Percentiles rank a stretch among this genome's conserved stretches.
These are phyloP conservation scores for Physaria fendleri DNA, from an alignment of 345 rosid genomes.

Conservation along the genomic window DNA sequence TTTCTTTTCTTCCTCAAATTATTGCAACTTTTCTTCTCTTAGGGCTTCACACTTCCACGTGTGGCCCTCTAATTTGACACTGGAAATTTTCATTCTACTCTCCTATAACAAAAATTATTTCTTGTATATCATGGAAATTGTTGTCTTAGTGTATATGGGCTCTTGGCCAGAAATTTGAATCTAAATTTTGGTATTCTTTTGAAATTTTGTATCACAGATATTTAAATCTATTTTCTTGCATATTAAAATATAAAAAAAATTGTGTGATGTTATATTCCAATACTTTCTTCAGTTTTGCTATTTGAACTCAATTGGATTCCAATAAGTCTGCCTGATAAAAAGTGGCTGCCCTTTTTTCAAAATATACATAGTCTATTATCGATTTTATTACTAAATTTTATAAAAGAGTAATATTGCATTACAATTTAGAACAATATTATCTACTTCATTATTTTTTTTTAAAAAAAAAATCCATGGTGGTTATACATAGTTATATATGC, in stretches of 20 bases:
- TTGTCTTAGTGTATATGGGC: too few species aligned
- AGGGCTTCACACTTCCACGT: constrained; percentile 30
- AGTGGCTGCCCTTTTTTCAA: constrained; percentile 11
- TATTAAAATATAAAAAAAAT: too few species aligned
- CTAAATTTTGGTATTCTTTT: too few species aligned
- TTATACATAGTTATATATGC: not conserved
- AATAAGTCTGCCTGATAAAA: constrained; percentile 14
- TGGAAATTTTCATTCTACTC: not conserved
- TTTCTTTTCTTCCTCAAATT: constrained; percentile 17
- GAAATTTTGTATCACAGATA: too few species aligned
- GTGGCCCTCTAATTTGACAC: not conserved
- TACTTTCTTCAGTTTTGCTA: constrained; percentile 8
- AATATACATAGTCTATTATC: not conserved
- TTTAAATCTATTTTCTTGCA: too few species aligned
- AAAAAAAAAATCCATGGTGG: not conserved
- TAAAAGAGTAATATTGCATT: not conserved
- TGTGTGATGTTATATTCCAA: too few species aligned
- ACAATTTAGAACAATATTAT: not conserved
- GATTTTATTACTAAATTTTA: not conserved
- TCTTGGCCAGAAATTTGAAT: too few species aligned
- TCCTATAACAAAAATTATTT: too few species aligned
- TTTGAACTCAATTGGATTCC: constrained; percentile 11
- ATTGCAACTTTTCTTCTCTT: constrained; percentile 21
- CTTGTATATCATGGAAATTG: too few species aligned
- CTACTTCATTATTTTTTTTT: too few species aligned